Evolutionary conservation across 345 rosid species (phyloP), one percentile per base, ranked within the genome.

Genomic region (Citrus mangshanensis): DNA sequence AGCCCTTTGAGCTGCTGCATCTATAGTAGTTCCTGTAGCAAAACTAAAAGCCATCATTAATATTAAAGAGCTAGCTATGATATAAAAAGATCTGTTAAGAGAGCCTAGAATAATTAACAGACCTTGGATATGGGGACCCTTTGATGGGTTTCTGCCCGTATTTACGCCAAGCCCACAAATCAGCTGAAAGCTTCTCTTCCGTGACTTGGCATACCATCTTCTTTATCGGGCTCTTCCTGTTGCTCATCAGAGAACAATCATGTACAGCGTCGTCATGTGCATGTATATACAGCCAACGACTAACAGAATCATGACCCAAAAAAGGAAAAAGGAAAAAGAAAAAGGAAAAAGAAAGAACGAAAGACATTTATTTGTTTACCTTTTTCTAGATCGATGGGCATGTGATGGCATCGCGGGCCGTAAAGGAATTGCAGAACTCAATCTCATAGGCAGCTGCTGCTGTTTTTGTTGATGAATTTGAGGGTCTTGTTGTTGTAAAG

Each of bases 101-200:
- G 6, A 16, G 22, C 21, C 22, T 54, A 54, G 7, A 54, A 0
- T 13, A n/a, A 59, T 58, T 9, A 22, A 7, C 51, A 54, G 24
- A 91, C 98, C 98, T 92, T 27, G 98, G 99, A 75, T 89, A 91
- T 7, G 98, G 97, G 24, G 98, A 92, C 49, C 98, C 97, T 84
- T 93, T 95, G 82, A 95, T 95, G 77, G 98, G 99, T 82, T 95
- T 95, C 70, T 95, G 98, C 5, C 99, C 99, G 79, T 95, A 95
- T 67, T 95, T 95, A 10, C 99, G 89, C 99, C 99, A 95, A 63
- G 98, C 93, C 99, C 99, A 95, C 75, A 87, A 78, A 87, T 95
- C 99, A 73, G 88, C 80, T 19, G 93, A 86, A 74, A 95, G 91
- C 73, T 92, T 88, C 82, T 92, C 97, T 55, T 84, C 95, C 37